phyloP scores from a whole-genome alignment of 2,329 filamentous ascomycete species.

The Trichoderma sp. region DNA sequence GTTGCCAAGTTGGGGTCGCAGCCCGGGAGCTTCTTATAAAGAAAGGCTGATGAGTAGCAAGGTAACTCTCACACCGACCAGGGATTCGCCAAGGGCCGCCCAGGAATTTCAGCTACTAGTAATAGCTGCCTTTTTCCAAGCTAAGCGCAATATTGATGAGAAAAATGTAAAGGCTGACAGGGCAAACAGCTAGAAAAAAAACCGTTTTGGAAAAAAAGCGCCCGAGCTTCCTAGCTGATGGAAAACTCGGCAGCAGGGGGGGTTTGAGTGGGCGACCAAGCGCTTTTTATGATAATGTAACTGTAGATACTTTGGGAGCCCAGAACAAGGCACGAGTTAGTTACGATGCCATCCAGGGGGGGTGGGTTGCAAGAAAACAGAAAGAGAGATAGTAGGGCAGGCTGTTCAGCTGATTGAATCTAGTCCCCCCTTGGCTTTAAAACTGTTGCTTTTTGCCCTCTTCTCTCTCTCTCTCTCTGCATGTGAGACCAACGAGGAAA shows the following conservation, averaged over 20 bases:
- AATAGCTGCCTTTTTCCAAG: background rate
- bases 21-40: constrained; percentile 19
- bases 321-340: background rate
- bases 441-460: background rate
- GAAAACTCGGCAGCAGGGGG: constrained; percentile 22
- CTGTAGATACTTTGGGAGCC: background rate
- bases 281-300: constrained; percentile 23
- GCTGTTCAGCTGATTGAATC: constrained; percentile 12
- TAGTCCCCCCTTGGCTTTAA: background rate
- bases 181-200: background rate
- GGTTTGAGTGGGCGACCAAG: background rate
- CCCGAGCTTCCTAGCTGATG: constrained; percentile 16
- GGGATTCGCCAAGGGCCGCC: background rate
- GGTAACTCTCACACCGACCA: constrained; percentile 15
- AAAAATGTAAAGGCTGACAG: constrained; percentile 15
- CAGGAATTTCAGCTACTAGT: background rate
- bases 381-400: background rate
- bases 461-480: background rate
- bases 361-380: background rate
- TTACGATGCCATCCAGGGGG: background rate
- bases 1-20: constrained; percentile 1
- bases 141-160: constrained; percentile 1
- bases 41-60: background rate
- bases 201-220: background rate
- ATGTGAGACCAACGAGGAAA: background rate